phyloP scores from a whole-genome alignment of 768 basidiomycete species.

The Trametes gibbosa region DNA sequence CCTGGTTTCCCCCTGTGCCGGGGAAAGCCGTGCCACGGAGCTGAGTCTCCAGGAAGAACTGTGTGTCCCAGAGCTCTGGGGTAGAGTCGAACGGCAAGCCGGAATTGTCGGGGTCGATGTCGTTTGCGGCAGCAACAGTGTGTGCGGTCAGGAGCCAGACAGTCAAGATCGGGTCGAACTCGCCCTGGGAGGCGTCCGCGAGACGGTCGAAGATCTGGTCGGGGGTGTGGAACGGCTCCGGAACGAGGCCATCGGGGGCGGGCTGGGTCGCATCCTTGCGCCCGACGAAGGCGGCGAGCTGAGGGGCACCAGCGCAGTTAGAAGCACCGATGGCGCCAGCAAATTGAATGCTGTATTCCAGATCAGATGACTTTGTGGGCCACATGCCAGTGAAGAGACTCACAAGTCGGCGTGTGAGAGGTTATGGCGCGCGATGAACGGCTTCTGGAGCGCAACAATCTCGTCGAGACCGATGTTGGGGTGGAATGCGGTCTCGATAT shows the following conservation, averaged over 20 bases:
- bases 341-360: constrained; percentile 4
- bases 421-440: constrained; percentile 13
- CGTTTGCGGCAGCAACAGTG: constrained; percentile 14
- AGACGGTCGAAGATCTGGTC: constrained; percentile 21
- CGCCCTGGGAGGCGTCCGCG: constrained; percentile 12
- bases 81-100: constrained; percentile 16
- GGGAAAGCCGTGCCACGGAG: constrained; percentile 13
- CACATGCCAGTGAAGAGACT: not conserved
- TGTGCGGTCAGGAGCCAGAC: constrained; percentile 16
- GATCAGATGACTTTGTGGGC: not conserved
- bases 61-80: constrained; percentile 12
- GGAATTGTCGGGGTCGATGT: constrained; percentile 10
- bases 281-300: constrained; percentile 10
- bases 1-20: constrained; percentile 14
- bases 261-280: constrained; percentile 14
- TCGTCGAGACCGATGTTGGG: constrained; percentile 36
- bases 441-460: constrained; percentile 16
- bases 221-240: constrained; percentile 13
- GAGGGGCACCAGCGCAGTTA: constrained; percentile 16
- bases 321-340: constrained; percentile 12
- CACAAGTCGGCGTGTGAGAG: constrained; percentile 13
- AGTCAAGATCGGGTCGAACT: constrained; percentile 8
- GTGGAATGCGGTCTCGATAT: constrained; percentile 40
- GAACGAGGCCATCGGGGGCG: constrained; percentile 9
- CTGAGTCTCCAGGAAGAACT: constrained; percentile 15